Percentiles rank a stretch among this genome's conserved stretches.
Evolutionary conservation across 768 basidiomycete species (phyloP).

Genomic region (Boletellus emodensis): DNA sequence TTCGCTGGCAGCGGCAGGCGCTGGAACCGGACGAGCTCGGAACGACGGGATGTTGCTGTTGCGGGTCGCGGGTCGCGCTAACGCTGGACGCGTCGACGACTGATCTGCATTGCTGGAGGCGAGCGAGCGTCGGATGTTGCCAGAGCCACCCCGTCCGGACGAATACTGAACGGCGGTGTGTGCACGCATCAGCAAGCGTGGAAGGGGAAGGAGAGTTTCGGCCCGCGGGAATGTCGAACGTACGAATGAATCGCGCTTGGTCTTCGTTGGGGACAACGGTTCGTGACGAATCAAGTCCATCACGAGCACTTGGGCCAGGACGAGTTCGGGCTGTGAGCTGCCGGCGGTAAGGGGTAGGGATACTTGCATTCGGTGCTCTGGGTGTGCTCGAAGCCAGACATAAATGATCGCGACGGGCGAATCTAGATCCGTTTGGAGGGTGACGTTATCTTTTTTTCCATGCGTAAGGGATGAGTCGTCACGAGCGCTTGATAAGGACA

Average conservation of each 20-base stretch:
- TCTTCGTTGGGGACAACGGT: not conserved
- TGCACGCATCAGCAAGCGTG: not conserved
- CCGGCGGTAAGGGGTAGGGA: not conserved
- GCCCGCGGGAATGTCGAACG: constrained; percentile 2
- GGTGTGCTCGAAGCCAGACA: not conserved
- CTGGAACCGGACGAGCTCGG: no score
- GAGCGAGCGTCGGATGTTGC: constrained; percentile 13
- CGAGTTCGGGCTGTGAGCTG: not conserved
- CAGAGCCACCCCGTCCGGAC: constrained; percentile 24
- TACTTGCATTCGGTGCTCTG: not conserved
- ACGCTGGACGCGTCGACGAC: not conserved
- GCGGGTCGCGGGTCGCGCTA: no score
- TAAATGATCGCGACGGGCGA: constrained; percentile 14
- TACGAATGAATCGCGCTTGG: constrained; percentile 13
- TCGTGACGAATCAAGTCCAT: not conserved
- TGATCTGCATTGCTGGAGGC: not conserved
- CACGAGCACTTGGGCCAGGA: constrained; percentile 7
- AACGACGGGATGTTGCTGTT: no score
- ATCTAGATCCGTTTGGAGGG: not conserved
- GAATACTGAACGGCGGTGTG: constrained; percentile 7
- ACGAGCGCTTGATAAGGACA: constrained; percentile 15
- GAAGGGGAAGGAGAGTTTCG: not conserved
- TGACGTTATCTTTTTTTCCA: not conserved
- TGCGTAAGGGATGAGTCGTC: no score
- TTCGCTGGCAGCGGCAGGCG: no score